A percentile compares a stretch with the other conserved stretches of the same genome.
Conservation (phyloP, 2,329 filamentous ascomycete species). For the Fusarium marasasianum region DNA sequence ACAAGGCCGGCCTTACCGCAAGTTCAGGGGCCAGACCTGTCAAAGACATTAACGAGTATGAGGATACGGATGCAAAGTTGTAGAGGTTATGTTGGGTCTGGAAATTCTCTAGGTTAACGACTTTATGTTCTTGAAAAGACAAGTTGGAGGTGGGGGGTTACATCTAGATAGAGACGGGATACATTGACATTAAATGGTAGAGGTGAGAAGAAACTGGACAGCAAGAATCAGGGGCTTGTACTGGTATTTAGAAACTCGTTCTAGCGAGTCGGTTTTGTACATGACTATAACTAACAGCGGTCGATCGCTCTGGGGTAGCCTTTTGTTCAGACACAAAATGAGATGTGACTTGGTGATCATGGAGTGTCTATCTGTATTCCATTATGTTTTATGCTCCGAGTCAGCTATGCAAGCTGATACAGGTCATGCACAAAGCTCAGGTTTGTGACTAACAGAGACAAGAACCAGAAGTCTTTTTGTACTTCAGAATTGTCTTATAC, state of each 20-base stretch:
- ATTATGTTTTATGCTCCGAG: not conserved
- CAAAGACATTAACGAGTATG: conserved; percentile 82
- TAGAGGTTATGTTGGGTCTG: conserved; percentile 46
- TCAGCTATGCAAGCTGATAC: not conserved
- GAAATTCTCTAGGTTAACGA: not conserved
- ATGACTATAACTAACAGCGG: not conserved
- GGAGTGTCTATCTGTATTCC: not conserved
- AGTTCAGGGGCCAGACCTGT: conserved; percentile 78
- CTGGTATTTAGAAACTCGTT: conserved; percentile 4
- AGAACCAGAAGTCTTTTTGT: not conserved
- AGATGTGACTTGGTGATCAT: not conserved
- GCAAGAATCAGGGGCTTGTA: not conserved
- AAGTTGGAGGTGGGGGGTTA: not conserved
- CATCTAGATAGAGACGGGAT: conserved; percentile 27
- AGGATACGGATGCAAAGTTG: conserved; percentile 85
- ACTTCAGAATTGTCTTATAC: not conserved
- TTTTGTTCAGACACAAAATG: not conserved
- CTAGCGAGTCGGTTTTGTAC: conserved; percentile 10
- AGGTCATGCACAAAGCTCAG: not conserved
- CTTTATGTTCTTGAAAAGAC: conserved; percentile 6
- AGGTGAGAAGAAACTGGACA: conserved; percentile 2
- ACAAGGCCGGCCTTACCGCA: conserved; percentile 78
- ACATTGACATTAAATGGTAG: conserved; percentile 13
- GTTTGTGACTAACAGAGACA: not conserved
- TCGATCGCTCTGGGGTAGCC: not conserved